Evolutionary conservation across 1,139 yeast species (phyloP).

Genomic region (Yamadazyma dushanensis): DNA sequence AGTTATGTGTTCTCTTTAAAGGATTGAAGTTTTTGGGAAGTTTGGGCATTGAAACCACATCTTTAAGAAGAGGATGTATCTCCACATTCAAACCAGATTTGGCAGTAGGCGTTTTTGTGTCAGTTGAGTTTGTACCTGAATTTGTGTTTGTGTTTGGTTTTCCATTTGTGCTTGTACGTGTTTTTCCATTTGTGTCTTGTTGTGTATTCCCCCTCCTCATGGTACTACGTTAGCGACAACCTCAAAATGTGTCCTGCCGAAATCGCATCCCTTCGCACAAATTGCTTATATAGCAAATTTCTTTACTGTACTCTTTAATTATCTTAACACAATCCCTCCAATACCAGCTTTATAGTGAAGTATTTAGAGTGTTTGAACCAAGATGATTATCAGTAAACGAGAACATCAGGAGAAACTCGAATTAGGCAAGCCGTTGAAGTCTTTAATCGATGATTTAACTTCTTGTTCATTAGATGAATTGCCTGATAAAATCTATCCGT

Average conservation of each 20-base stretch:
- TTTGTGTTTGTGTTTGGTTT: neutral
- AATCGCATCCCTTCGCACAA: constrained; percentile 3
- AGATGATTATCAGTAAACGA: constrained; percentile 36
- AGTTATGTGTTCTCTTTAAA: constrained; percentile 17
- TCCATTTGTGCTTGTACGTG: neutral
- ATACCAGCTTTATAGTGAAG: neutral
- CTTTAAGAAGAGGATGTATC: constrained; percentile 58
- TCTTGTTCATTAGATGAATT: constrained; percentile 22
- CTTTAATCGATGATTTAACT: constrained; percentile 37
- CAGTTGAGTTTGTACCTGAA: neutral
- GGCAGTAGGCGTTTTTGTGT: neutral
- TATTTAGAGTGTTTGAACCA: too few species aligned
- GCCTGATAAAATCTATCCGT: constrained; percentile 26
- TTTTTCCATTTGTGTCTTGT: neutral
- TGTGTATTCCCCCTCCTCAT: neutral
- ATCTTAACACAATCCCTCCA: constrained; percentile 1
- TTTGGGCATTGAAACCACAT: constrained; percentile 22
- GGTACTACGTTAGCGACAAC: neutral
- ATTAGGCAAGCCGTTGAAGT: constrained; percentile 35
- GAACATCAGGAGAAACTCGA: constrained; percentile 34
- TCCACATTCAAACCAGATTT: constrained; percentile 48
- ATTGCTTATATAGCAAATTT: constrained; percentile 2
- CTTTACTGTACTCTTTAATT: neutral
- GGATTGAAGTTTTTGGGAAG: constrained; percentile 31
- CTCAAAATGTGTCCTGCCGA: neutral